Percentiles rank a stretch among this genome's conserved stretches.
These are phyloP conservation scores for Schizothecium vesticola DNA, from an alignment of 495 filamentous ascomycete species.

Conservation along the genomic window DNA sequence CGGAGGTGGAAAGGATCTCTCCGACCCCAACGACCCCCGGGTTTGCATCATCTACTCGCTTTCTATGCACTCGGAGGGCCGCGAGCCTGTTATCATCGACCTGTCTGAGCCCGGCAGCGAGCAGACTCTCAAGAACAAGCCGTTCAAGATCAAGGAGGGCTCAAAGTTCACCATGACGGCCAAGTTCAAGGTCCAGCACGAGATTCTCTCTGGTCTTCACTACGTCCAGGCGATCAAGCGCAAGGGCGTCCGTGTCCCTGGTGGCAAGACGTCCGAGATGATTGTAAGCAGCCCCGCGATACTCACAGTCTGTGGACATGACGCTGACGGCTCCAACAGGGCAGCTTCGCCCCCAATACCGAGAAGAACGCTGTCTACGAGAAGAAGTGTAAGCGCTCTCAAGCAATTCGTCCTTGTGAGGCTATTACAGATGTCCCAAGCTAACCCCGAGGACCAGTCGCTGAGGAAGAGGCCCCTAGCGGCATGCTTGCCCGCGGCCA, in stretches of 20 bases:
- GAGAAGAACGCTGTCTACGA: conserved; percentile 73
- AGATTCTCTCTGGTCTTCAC: conserved; percentile 89
- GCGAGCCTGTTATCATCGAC: conserved; percentile 78
- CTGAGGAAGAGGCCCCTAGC: conserved; percentile 79
- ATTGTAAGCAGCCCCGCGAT: conserved; percentile 55
- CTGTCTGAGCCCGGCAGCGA: conserved; percentile 60
- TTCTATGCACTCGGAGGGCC: conserved; percentile 72
- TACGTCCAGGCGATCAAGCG: conserved; percentile 91
- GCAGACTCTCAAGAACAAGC: conserved; percentile 69
- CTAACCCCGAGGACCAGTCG: conserved; percentile 51
- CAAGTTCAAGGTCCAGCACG: conserved; percentile 89
- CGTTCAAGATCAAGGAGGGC: conserved; percentile 96
- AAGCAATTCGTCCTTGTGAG: conserved; percentile 34
- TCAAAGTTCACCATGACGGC: conserved; percentile 88
- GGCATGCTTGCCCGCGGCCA: conserved; percentile 82
- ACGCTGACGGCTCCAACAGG: conserved; percentile 34
- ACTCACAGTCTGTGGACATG: neutral
- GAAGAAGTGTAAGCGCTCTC: conserved; percentile 82
- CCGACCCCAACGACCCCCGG: conserved; percentile 71
- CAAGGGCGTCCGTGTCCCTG: conserved; percentile 64
- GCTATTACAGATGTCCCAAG: neutral
- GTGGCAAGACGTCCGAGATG: conserved; percentile 91
- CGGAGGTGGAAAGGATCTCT: conserved; percentile 45
- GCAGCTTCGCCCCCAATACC: conserved; percentile 87
- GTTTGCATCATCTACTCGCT: conserved; percentile 88